Evolutionary conservation across 2,329 filamentous ascomycete species (phyloP).

Genomic region (Monosporascus sp.): DNA sequence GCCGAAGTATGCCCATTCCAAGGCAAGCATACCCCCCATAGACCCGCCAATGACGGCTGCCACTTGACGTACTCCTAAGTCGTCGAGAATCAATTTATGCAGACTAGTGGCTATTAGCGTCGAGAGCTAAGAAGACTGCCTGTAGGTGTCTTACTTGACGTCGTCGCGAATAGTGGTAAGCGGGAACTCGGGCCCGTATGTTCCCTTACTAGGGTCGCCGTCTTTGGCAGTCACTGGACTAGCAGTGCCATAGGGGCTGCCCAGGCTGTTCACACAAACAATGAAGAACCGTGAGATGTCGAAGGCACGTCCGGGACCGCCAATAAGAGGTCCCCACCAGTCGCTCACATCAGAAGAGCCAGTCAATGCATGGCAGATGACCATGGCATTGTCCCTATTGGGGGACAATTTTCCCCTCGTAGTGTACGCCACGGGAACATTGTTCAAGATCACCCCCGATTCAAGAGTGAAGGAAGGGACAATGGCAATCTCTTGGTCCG

Average conservation of each 20-base stretch:
- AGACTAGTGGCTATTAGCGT: slow-evolving; percentile 43
- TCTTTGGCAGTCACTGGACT: slow-evolving; percentile 86
- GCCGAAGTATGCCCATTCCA: slow-evolving; percentile 89
- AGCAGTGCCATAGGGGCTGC: slow-evolving; percentile 81
- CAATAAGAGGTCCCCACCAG: slow-evolving; percentile 83
- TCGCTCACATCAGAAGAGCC: slow-evolving; percentile 80
- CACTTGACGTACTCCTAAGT: slow-evolving; percentile 71
- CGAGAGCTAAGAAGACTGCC: slow-evolving; percentile 1
- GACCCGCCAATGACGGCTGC: slow-evolving; percentile 78
- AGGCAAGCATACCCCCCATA: slow-evolving; percentile 84
- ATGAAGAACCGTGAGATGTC: slow-evolving; percentile 80
- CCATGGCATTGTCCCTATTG: slow-evolving; percentile 61
- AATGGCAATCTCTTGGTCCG: slow-evolving; percentile 80
- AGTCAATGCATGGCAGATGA: slow-evolving; percentile 78
- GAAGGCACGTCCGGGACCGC: slow-evolving; percentile 71
- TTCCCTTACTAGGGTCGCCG: slow-evolving; percentile 65
- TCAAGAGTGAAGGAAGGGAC: slow-evolving; percentile 90
- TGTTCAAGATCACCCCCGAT: slow-evolving; percentile 76
- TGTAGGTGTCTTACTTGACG: slow-evolving; percentile 62
- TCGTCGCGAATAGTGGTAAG: slow-evolving; percentile 93
- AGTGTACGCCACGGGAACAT: slow-evolving; percentile 67
- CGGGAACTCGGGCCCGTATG: slow-evolving; percentile 93
- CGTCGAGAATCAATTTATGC: slow-evolving; percentile 74
- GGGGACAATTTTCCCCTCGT: slow-evolving; percentile 56
- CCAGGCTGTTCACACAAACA: slow-evolving; percentile 79